phyloP scores from a whole-genome alignment of 2,329 filamentous ascomycete species.

The Hypocrella siamensis region DNA sequence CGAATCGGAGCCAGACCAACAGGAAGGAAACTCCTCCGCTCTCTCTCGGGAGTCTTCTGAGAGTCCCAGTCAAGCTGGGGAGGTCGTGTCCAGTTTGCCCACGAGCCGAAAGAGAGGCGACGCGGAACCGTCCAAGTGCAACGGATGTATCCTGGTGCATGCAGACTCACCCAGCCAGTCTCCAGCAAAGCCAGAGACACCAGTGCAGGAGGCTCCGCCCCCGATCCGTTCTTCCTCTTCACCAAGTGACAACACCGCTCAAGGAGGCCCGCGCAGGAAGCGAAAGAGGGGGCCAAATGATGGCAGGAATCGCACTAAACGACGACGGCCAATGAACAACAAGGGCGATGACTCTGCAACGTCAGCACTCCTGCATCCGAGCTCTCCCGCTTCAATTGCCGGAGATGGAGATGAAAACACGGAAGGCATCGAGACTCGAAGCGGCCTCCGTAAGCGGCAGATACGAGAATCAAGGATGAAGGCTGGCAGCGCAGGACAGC shows the following conservation, averaged over 20 bases:
- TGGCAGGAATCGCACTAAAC: conserved; percentile 13
- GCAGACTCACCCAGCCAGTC: conserved; percentile 6
- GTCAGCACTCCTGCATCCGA: background rate
- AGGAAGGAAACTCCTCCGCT: no score
- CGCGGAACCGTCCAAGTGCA: background rate
- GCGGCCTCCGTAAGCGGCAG: conserved; percentile 7
- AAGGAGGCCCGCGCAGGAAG: conserved; percentile 5
- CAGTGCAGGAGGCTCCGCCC: conserved; percentile 4
- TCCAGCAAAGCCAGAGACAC: conserved; percentile 4
- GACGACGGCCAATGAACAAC: conserved; percentile 10
- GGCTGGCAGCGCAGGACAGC: no score
- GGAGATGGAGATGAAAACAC: background rate
- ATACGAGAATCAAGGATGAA: conserved; percentile 1
- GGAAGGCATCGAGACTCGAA: conserved; percentile 7
- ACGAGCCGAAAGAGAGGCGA: no score
- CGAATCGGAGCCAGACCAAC: no score
- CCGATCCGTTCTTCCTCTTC: conserved; percentile 12
- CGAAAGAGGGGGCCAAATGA: conserved; percentile 14
- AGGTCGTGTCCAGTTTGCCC: no score
- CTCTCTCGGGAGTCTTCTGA: no score
- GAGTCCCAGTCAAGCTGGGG: no score
- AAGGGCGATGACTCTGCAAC: background rate
- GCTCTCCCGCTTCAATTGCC: background rate
- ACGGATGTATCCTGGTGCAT: conserved; percentile 10
- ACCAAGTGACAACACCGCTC: conserved; percentile 1